Evolutionary conservation across 2,329 filamentous ascomycete species (phyloP), one percentile per base, ranked within the genome.

Genomic region (Scorias spongiosa): DNA sequence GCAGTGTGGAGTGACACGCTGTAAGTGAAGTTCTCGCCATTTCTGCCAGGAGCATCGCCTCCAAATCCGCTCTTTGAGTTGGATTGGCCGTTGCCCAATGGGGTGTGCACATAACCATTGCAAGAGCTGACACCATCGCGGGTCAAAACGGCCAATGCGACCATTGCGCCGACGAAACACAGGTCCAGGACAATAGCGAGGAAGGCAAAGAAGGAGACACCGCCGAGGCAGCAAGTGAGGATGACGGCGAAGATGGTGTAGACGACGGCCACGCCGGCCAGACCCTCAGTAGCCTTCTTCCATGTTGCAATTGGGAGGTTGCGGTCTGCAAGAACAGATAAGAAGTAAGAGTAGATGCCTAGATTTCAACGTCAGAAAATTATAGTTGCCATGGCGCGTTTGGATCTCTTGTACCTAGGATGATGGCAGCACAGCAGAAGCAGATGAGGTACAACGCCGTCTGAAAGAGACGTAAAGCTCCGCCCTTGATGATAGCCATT

Each of bases 131-230:
- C 75, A 32, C 87, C 87, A 44, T 75, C 65, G 32, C 81, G 74
- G 47, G 84, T 88, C 49, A 84, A 71, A 41, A 80, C 69, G 1
- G 87, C 85, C 47, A 95, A 75, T 57, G 87, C 93, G 57, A 93
- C 75, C 68, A 91, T 91, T 46, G 71, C 77, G 36, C 74, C 84
- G 42, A 77, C 66, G 63, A 94, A 93, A 55, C 74, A 74, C 43
- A 91, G 54, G 57, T 95, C 85, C 40, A 95, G 69, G 18, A 88
- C 48, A 49, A 93, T 76, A 49, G 76, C 83, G 43, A 91, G 50
- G 56, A 80, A 71, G 2, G 83, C 82, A 47, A 87, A 81, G 61
- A 89, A 69, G 4, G 72, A 69, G 48, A 82, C 72, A 26, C 86
- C 86, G 30, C 83, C 85, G 5, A 93, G 66, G 58, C 77, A 91